These are phyloP conservation scores for Aspergillus neoniger DNA, from an alignment of 2,329 filamentous ascomycete genomes.

Conservation along the genomic window DNA sequence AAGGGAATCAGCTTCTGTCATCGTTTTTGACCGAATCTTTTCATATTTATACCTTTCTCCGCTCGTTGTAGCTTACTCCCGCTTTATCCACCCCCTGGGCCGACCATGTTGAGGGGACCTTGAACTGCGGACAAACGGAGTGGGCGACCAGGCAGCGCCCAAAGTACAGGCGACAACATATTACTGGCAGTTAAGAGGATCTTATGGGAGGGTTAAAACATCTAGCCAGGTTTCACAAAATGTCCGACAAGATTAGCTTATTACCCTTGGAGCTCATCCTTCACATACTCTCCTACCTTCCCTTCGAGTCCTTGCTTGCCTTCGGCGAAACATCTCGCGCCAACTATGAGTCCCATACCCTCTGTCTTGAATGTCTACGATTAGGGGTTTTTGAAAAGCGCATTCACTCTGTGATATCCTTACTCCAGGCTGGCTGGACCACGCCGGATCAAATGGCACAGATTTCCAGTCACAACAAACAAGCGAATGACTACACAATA, in stretches of 20 bases:
- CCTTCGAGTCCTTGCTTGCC: slow-evolving; percentile 31
- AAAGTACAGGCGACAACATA: not conserved
- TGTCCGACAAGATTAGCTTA: slow-evolving; percentile 23
- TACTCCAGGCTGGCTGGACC: slow-evolving; percentile 30
- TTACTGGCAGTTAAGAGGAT: not conserved
- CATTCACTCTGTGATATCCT: slow-evolving; percentile 35
- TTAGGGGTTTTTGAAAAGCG: slow-evolving; percentile 37
- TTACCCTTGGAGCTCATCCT: slow-evolving; percentile 37
- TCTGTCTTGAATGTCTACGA: slow-evolving; percentile 33
- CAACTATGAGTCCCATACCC: slow-evolving; percentile 30
- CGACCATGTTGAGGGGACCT: not conserved
- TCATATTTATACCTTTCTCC: too few species aligned
- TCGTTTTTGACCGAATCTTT: not conserved
- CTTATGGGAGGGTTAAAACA: not conserved
- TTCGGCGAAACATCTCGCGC: slow-evolving; percentile 34
- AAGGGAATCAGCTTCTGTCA: not conserved
- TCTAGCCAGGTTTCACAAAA: not conserved
- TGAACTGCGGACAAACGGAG: not conserved
- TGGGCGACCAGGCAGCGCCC: not conserved
- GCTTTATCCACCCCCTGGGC: not conserved
- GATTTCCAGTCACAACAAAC: slow-evolving; percentile 4
- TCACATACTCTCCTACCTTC: slow-evolving; percentile 33
- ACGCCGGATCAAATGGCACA: slow-evolving; percentile 22
- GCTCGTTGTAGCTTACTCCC: not conserved
- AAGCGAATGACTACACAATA: slow-evolving; percentile 15